Evolutionary conservation across 2,329 filamentous ascomycete genomes (phyloP).

Genomic region (Periconia sp.): DNA sequence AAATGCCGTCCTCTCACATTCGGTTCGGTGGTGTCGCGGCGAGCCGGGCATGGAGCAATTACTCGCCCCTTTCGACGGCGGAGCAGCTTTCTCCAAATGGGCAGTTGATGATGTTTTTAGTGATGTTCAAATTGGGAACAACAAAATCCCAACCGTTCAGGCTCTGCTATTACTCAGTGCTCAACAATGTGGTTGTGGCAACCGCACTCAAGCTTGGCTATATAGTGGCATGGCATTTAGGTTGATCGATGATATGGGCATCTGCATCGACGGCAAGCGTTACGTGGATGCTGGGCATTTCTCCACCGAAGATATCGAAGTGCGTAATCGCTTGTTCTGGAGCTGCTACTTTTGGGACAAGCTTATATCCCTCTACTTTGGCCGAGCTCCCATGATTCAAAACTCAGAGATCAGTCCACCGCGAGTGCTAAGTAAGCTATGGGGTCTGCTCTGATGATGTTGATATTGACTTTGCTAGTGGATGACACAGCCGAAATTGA

Average conservation of each 20-base stretch:
- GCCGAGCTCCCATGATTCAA: constrained; percentile 10
- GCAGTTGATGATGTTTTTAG: constrained; percentile 8
- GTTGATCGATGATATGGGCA: constrained; percentile 15
- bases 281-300: constrained; percentile 9
- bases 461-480: constrained; percentile 4
- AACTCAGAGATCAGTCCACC: constrained; percentile 12
- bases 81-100: constrained; percentile 5
- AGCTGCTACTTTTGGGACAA: constrained; percentile 19
- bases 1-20: constrained; percentile 13
- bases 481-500: constrained; percentile 15
- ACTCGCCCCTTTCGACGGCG: constrained; percentile 9
- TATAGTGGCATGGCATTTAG: constrained; percentile 17
- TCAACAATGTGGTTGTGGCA: constrained; percentile 12
- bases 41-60: constrained; percentile 12
- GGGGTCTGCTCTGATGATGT: too few species aligned
- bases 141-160: constrained; percentile 12
- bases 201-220: constrained; percentile 13
- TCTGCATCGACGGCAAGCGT: constrained; percentile 12
- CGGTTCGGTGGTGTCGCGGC: constrained; percentile 11
- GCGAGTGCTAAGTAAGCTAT: constrained; percentile 5
- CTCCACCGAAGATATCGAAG: constrained; percentile 13
- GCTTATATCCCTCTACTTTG: constrained; percentile 13
- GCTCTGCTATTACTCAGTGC: constrained; percentile 12
- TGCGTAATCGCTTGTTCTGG: constrained; percentile 15
- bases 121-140: constrained; percentile 9